Evolutionary conservation across 371 early-diverging fungal species (phyloP), one percentile per base, ranked within the genome.

Genomic region (Dichotomocladium elegans): DNA sequence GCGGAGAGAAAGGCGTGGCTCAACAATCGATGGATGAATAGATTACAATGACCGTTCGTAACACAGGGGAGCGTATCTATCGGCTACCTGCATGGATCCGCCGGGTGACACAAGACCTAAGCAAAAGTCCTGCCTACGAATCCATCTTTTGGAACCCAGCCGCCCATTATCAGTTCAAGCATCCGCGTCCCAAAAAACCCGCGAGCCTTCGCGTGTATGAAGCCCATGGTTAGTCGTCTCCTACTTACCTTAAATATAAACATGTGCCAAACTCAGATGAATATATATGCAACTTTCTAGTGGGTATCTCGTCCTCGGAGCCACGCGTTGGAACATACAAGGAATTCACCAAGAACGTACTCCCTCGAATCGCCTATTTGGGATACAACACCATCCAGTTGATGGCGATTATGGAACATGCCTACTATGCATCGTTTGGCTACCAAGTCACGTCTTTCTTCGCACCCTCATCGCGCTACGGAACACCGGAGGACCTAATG

Each of bases 361-460:
- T 97, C n/a, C 95, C 94, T 19, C 80, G 93, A 51, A 93, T 97
- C 67, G 81, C 80, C 50, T 72, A 88, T 48, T 80, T 93, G 9
- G 95, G 95, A 0, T 97, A 97, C 81, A 96, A 98, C 68, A 75
- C 87, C 0, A 90, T 98, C 58, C 96, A 98, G 74, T 65, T 98
- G 40, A 98, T 98, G 98, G 98, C 96, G 30, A 77, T 98, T 35
- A 95, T 95, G 96, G 98, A 98, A 68, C 98, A 98, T 58, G 95
- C 96, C n/a, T 98, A 98, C 69, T 98, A 96, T 63, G 98, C 96
- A 30, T 88, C 89, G 8, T 97, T 97, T 63, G 98, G 98, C 2
- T 98, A 98, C 65, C 97, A 98, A 67, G 95, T 98, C 35, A 94
- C 97, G 27, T 90, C 85, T 51, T 96, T 96, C 68, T 98, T 91